Conservation (phyloP, 768 basidiomycete species). For the Kondoa subrosea region DNA sequence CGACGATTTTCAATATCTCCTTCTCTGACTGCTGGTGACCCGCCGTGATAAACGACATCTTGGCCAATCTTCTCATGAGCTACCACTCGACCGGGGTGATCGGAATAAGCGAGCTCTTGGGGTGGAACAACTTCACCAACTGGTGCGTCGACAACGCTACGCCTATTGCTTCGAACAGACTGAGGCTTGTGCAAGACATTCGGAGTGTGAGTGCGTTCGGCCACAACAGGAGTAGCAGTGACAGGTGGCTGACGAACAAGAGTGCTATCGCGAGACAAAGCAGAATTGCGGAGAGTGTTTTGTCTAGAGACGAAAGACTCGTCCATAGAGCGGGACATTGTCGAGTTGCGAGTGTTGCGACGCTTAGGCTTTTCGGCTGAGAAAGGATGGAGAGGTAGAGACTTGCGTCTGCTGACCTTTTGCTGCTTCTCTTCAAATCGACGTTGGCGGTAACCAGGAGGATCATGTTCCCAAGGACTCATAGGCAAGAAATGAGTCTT, state of each 20-base stretch:
- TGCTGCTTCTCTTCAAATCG: neutral
- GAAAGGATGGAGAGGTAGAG: neutral
- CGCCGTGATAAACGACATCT: neutral
- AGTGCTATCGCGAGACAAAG: neutral
- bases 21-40: neutral
- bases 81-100: neutral
- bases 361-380: neutral
- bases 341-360: neutral
- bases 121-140: neutral
- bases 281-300: neutral
- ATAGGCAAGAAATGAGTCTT: neutral
- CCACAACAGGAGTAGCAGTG: neutral
- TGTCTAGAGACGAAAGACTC: neutral
- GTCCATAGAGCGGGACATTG: neutral
- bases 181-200: neutral
- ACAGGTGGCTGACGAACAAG: neutral
- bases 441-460: neutral
- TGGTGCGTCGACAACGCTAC: neutral
- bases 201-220: neutral
- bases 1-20: neutral
- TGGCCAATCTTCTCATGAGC: neutral
- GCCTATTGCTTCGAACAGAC: neutral
- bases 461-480: neutral
- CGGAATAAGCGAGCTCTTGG: neutral
- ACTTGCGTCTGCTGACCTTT: neutral